Evolutionary conservation across 768 basidiomycete genomes (phyloP), one percentile per base, ranked within the genome.

Genomic region (Cyclocybe cylindracea): DNA sequence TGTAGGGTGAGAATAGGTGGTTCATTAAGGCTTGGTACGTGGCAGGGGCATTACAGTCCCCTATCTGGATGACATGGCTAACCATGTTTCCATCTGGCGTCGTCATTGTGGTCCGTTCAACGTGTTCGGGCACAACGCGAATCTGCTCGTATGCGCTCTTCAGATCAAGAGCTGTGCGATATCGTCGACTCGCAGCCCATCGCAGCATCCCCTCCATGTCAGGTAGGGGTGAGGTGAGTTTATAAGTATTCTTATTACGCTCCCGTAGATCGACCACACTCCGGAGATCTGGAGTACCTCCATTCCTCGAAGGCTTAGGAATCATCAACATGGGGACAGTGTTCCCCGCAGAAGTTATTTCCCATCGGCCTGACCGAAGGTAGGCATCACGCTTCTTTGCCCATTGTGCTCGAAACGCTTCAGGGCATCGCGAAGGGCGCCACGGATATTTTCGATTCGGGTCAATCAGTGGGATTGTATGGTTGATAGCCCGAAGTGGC

Each of bases 1-100:
- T 70, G 33, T 62, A 66, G 1, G 59, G 37, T 0, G 56, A 53
- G 39, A 70, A 70, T 0, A 77, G 61, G 44, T 76, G 62, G 46
- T 76, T 76, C 73, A 77, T 76, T 0, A 78, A 44, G 0, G 72
- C 57, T 52, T 78, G 76, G 60, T 72, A 77, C 0, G 75, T 78
- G 0, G 76, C 76, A 0, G 62, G 61, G 4, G 63, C 66, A 51
- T 72, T 73, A 18, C 63, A 68, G 39, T 69, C 65, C 1, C 67
- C 67, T 14, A 62, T 62, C 16, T 61, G 68, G 29, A 62, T 57
- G 0, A 77, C 75, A 0, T 57, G 52, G 16, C 71, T 73, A 2
- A 71, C 65, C 70, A 77, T 77, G 4, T 69, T 78, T 0, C 76
- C 76, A 55, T 70, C 66, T 6, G 70, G 70, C 0, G 71, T 77